Percentiles rank a stretch among this genome's conserved stretches.
These are phyloP conservation scores for Fusarium chlamydosporum DNA, from an alignment of 2,329 filamentous ascomycete genomes.

Conservation along the genomic window DNA sequence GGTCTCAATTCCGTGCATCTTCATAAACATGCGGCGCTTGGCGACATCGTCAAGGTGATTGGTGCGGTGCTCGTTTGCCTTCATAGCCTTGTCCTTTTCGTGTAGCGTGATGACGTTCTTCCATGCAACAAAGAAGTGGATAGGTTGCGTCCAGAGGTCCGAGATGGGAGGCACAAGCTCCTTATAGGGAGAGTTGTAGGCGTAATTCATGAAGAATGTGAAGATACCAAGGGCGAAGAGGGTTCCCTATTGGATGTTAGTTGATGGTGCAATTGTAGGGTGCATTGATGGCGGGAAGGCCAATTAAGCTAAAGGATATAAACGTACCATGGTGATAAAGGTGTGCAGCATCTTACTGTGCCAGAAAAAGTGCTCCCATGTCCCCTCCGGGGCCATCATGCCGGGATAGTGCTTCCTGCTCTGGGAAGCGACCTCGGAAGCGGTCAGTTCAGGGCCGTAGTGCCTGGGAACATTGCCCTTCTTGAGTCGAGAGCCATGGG, in stretches of 20 bases:
- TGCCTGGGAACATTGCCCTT: conserved; percentile 69
- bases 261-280: neutral
- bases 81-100: conserved; percentile 76
- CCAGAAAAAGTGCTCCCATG: conserved; percentile 87
- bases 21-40: conserved; percentile 87
- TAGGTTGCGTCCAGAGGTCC: conserved; percentile 77
- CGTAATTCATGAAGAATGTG: conserved; percentile 85
- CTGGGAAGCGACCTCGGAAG: conserved; percentile 76
- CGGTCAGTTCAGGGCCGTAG: conserved; percentile 80
- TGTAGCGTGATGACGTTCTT: conserved; percentile 83
- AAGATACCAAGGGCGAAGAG: conserved; percentile 77
- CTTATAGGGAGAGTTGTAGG: conserved; percentile 81
- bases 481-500: conserved; percentile 80
- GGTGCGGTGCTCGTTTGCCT: conserved; percentile 79
- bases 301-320: neutral
- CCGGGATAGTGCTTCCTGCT: conserved; percentile 83
- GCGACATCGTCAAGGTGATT: conserved; percentile 85
- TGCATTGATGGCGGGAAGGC: neutral
- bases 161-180: conserved; percentile 81
- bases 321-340: conserved; percentile 83
- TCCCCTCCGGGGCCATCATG: conserved; percentile 87
- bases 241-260: conserved; percentile 66
- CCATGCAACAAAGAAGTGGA: conserved; percentile 74
- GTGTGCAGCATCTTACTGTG: conserved; percentile 82
- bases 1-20: conserved; percentile 84